Evolutionary conservation across 805 yeast species (phyloP).

Genomic region (Candida awuae): DNA sequence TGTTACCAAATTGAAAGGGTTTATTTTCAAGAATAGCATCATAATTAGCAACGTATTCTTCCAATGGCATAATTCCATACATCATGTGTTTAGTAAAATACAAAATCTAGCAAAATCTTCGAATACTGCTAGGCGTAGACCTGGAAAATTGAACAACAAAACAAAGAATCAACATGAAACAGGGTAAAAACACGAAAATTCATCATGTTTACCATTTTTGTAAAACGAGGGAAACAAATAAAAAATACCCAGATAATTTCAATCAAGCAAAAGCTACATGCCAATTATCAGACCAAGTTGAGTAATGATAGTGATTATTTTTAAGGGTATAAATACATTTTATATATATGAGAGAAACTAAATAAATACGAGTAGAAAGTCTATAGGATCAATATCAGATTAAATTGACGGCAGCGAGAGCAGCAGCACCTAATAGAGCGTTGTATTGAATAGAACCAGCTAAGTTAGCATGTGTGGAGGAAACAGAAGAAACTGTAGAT

Average conservation of each 20-base stretch:
- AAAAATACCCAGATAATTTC: no score
- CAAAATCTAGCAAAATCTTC: neutral
- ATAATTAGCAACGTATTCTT: constrained; percentile 24
- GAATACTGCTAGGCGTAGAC: constrained; percentile 1
- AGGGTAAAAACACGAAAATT: no score
- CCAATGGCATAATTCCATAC: constrained; percentile 24
- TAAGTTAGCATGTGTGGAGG: constrained; percentile 18
- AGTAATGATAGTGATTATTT: no score
- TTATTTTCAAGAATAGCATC: constrained; percentile 20
- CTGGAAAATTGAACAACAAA: neutral
- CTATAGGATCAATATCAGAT: no score
- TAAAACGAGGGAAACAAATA: no score
- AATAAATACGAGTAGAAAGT: no score
- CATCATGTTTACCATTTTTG: no score
- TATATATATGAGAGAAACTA: neutral
- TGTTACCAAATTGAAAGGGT: constrained; percentile 26
- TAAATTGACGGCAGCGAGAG: constrained; percentile 15
- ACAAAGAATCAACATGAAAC: no score
- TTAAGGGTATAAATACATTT: constrained; percentile 1
- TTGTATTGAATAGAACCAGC: constrained; percentile 24
- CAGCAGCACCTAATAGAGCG: constrained; percentile 24
- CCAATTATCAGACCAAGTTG: no score
- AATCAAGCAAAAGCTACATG: no score
- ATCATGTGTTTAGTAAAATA: constrained; percentile 13
- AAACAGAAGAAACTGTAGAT: constrained; percentile 16